Evolutionary conservation across 192 early-diverging fungal species (phyloP).

Genomic region (Coemansia sp.): DNA sequence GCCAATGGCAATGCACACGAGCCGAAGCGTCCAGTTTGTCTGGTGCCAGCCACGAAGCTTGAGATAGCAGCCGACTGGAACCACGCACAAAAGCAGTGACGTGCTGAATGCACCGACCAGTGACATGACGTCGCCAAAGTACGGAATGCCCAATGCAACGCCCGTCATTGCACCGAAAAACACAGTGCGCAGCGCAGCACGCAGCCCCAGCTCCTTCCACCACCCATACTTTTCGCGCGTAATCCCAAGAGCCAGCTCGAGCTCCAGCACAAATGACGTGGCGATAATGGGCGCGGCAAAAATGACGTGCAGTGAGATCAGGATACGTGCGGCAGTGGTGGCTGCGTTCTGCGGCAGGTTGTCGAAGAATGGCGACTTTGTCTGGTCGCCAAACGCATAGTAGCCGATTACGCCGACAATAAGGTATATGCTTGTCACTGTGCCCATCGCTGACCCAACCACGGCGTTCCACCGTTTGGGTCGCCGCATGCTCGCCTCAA

Average conservation of each 20-base stretch:
- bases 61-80: constrained; percentile 72
- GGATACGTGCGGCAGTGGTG: constrained; percentile 62
- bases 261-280: constrained; percentile 68
- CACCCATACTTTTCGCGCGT: constrained; percentile 53
- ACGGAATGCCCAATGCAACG: constrained; percentile 69
- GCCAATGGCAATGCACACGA: constrained; percentile 61
- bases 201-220: constrained; percentile 55
- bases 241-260: constrained; percentile 63
- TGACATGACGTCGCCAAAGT: constrained; percentile 75
- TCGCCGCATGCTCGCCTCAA: constrained; percentile 72
- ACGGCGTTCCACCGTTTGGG: constrained; percentile 68
- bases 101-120: constrained; percentile 75
- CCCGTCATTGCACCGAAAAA: constrained; percentile 58
- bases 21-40: constrained; percentile 53
- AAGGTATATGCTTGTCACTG: constrained; percentile 67
- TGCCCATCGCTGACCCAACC: constrained; percentile 58
- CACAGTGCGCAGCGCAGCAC: constrained; percentile 54
- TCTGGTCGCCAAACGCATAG: constrained; percentile 65
- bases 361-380: constrained; percentile 63
- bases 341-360: constrained; percentile 63
- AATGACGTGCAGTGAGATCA: constrained; percentile 80
- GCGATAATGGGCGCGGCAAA: constrained; percentile 77
- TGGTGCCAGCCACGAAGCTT: constrained; percentile 63
- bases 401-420: constrained; percentile 72
- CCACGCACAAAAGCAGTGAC: constrained; percentile 70